Conservation (phyloP, 164 flowering plant species). For the Dillenia turbinata region DNA sequence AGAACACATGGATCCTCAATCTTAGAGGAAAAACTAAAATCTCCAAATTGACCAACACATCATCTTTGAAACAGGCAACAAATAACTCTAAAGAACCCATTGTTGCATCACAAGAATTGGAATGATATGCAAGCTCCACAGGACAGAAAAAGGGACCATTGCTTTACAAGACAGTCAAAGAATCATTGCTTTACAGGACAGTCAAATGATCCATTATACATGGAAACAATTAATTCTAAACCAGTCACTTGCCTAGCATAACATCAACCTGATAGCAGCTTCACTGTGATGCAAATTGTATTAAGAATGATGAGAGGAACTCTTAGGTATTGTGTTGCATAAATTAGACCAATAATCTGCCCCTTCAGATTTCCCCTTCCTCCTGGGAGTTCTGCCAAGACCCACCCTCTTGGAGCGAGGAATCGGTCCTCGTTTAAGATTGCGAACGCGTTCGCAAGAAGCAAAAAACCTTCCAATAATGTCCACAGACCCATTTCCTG, state of each 20-base stretch:
- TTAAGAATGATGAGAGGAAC: slow-evolving; percentile 45
- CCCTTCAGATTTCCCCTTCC: slow-evolving; percentile 38
- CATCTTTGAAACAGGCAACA: too few species aligned
- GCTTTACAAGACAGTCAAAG: too few species aligned
- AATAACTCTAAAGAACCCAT: too few species aligned
- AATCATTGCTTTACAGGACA: too few species aligned
- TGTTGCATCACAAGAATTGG: too few species aligned
- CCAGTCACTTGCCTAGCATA: slow-evolving; percentile 2
- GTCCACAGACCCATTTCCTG: slow-evolving; percentile 50
- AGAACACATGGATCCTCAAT: too few species aligned
- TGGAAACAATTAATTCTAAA: too few species aligned
- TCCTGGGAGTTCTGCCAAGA: slow-evolving; percentile 35
- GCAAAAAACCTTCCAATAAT: slow-evolving; percentile 40
- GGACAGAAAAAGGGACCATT: too few species aligned
- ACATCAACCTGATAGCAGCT: slow-evolving; percentile 42
- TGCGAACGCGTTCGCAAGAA: slow-evolving; percentile 44
- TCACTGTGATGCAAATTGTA: slow-evolving; percentile 28
- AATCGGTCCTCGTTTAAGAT: slow-evolving; percentile 45
- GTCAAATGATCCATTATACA: too few species aligned
- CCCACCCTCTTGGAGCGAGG: slow-evolving; percentile 46
- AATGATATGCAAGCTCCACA: too few species aligned
- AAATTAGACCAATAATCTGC: slow-evolving; percentile 45
- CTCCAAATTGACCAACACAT: too few species aligned
- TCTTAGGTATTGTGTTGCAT: slow-evolving; percentile 47
- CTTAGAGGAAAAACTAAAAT: too few species aligned